Conservation (phyloP, 2,329 filamentous ascomycete species). For the Colletotrichum zoysiae region DNA sequence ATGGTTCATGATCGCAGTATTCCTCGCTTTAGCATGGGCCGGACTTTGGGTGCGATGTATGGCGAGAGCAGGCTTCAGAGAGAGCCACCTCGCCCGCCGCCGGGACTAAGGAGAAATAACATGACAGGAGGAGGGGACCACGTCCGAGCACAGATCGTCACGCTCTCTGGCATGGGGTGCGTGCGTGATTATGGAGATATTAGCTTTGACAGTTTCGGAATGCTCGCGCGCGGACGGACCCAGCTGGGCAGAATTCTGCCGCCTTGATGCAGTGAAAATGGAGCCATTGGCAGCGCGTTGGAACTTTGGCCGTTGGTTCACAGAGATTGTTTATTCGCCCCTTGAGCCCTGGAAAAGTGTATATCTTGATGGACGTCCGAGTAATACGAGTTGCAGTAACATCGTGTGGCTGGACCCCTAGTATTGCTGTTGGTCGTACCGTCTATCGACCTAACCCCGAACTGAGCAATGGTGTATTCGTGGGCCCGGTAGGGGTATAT, state of each 20-base stretch:
- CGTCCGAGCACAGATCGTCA: slow-evolving; percentile 70
- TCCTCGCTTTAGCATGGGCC: slow-evolving; percentile 68
- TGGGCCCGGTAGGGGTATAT: neutral
- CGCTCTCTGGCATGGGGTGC: slow-evolving; percentile 53
- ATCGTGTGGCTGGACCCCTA: neutral
- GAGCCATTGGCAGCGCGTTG: slow-evolving; percentile 32
- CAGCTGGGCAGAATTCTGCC: slow-evolving; percentile 70
- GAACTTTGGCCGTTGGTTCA: slow-evolving; percentile 46
- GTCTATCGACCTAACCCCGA: neutral
- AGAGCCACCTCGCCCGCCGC: slow-evolving; percentile 59
- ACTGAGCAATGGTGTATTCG: neutral
- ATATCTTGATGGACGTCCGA: slow-evolving; percentile 41
- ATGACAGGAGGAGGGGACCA: slow-evolving; percentile 69
- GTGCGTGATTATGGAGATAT: slow-evolving; percentile 57
- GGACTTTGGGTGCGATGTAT: slow-evolving; percentile 42
- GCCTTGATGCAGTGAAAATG: slow-evolving; percentile 48
- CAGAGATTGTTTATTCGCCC: slow-evolving; percentile 44
- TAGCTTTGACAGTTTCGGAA: slow-evolving; percentile 67
- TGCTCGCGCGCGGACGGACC: slow-evolving; percentile 69
- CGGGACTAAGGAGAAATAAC: slow-evolving; percentile 60
- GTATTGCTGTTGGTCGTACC: neutral
- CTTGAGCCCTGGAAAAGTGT: slow-evolving; percentile 42
- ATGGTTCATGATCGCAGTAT: slow-evolving; percentile 74
- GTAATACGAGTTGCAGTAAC: slow-evolving; percentile 43
- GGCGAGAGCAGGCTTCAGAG: slow-evolving; percentile 62